Evolutionary conservation across 2,329 filamentous ascomycete genomes (phyloP).

Genomic region (Zymoseptoria tritici): DNA sequence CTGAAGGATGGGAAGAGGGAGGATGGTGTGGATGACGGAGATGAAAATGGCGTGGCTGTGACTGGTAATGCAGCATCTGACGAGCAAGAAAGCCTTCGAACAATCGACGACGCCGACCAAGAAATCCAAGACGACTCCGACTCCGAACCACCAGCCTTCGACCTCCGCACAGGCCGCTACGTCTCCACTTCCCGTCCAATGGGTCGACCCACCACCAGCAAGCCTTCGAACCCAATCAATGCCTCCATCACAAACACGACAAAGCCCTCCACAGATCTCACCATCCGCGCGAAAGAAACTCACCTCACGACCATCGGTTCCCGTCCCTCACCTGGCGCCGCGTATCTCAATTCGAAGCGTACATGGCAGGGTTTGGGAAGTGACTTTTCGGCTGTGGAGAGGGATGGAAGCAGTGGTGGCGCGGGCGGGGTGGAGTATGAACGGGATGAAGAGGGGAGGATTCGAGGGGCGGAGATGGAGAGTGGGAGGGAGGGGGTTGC

Average conservation of each 20-base stretch:
- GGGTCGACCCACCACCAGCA: slow-evolving; percentile 26
- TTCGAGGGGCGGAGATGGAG: slow-evolving; percentile 60
- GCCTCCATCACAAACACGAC: slow-evolving; percentile 1
- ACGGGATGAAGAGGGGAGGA: slow-evolving; percentile 45
- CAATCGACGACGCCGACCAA: slow-evolving; percentile 56
- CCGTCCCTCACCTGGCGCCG: slow-evolving; percentile 81
- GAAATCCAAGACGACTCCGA: slow-evolving; percentile 59
- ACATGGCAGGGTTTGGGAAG: slow-evolving; percentile 90
- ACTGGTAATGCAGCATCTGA: slow-evolving; percentile 34
- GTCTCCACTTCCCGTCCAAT: slow-evolving; percentile 73
- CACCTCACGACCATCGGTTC: slow-evolving; percentile 78
- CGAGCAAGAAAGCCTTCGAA: neutral
- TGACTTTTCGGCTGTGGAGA: slow-evolving; percentile 57
- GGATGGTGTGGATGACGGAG: neutral
- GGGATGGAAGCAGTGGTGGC: neutral
- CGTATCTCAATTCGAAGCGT: slow-evolving; percentile 71
- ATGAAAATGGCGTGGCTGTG: slow-evolving; percentile 20
- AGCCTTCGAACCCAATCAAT: slow-evolving; percentile 15
- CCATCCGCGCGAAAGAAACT: slow-evolving; percentile 53
- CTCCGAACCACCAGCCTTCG: slow-evolving; percentile 71
- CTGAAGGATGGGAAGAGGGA: slow-evolving; percentile 30
- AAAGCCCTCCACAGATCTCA: slow-evolving; percentile 44
- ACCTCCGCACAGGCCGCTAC: slow-evolving; percentile 79
- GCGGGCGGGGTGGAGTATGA: slow-evolving; percentile 36
- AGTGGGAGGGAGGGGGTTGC: slow-evolving; percentile 84